Evolutionary conservation across 352 stramenopile genomes (phyloP), one percentile per base, ranked within the genome.

Genomic region (Phytopythium ostracodes): DNA sequence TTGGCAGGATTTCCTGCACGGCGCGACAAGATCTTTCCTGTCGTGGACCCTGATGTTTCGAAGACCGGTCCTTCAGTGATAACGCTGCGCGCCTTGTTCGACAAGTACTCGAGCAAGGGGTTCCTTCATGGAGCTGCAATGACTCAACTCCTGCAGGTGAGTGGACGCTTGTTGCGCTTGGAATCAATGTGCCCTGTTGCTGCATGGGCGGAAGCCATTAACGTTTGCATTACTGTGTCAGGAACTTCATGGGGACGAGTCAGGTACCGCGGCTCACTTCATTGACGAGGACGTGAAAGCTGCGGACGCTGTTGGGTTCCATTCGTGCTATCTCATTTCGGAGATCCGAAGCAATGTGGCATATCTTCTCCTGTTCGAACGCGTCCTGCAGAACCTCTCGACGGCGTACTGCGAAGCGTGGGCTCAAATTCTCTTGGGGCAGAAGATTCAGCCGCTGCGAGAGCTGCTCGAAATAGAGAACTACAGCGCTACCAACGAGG

Each of bases 401-500:
- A 72, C 72, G 29, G 81, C 71, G 46, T 92, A 92, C 56, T 92
- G 83, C 27, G 79, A 92, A 40, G 56, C 70, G 20, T 94, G 85
- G 85, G 79, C 85, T 56, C 62, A 65, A 12, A 71, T 72, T 11
- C 59, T 90, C 24, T 59, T 92, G 15, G 35, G 75, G 20, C 64
- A 84, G 46, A 88, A 91, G 54, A 91, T 94, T 56, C 65, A 80
- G 14, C 81, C 83, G 12, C 66, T 94, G 40, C 74, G 75, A 7
- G 76, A 84, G 42, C 63, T 87, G 38, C 68, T 92, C 25, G 68
- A 77, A 25, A 77, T 82, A 15, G 83, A 94, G 60, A 76, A 85
- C 55, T 94, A 92, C 60, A 64, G 76, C 56, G 71, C 75, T 8
- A 89, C 79, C 12, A 94, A 94, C 31, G 79, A 94, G 81, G 85